Evolutionary conservation across 768 basidiomycete species (phyloP).

Genomic region (Cantharellus cinnabarinus): DNA sequence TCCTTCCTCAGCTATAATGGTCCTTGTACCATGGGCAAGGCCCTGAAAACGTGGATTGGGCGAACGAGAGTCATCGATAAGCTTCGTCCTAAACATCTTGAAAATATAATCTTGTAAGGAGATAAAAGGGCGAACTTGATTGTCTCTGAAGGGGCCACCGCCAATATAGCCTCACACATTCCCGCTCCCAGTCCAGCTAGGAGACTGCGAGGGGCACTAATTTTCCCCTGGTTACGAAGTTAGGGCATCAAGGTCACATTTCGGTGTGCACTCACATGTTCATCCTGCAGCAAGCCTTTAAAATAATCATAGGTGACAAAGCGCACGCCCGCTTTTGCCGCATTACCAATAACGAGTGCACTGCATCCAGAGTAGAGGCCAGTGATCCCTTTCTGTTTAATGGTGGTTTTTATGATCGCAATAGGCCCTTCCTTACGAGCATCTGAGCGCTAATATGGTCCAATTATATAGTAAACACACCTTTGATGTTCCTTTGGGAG

Average conservation of each 20-base stretch:
- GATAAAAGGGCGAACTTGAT: conserved; percentile 50
- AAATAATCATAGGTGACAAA: conserved; percentile 91
- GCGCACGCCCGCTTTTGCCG: conserved; percentile 84
- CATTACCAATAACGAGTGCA: conserved; percentile 79
- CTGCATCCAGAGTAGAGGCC: conserved; percentile 90
- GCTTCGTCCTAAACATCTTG: conserved; percentile 55
- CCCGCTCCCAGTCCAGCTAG: conserved; percentile 43
- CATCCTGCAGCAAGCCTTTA: conserved; percentile 63
- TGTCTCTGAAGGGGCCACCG: conserved; percentile 93
- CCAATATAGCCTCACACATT: conserved; percentile 78
- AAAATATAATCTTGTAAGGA: neutral
- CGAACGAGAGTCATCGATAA: conserved; percentile 84
- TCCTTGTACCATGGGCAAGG: conserved; percentile 59
- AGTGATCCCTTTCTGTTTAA: conserved; percentile 48
- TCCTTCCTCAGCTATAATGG: conserved; percentile 74
- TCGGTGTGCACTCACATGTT: conserved; percentile 34
- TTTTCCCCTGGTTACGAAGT: conserved; percentile 47
- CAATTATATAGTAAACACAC: conserved; percentile 17
- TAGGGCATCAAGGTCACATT: neutral
- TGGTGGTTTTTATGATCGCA: conserved; percentile 50
- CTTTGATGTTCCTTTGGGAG: conserved; percentile 28
- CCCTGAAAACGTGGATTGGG: conserved; percentile 73
- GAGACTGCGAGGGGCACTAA: conserved; percentile 68
- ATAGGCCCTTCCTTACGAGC: conserved; percentile 35
- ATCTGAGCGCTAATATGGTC: neutral